Conservation (phyloP, 768 basidiomycete genomes). For the Termitomyces sp. region DNA sequence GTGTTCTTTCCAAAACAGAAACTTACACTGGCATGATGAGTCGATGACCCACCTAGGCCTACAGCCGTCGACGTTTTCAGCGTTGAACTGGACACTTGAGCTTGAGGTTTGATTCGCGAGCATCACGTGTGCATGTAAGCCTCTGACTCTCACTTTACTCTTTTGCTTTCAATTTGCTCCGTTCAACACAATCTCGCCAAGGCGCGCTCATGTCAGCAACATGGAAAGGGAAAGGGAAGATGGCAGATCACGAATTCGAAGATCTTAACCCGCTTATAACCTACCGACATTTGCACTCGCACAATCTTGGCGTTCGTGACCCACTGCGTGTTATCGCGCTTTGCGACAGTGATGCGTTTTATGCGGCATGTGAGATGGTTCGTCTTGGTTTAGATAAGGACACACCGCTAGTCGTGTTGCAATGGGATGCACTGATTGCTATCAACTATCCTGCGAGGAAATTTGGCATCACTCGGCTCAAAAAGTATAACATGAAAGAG, state of each 20-base stretch:
- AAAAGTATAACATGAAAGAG: conserved; percentile 57
- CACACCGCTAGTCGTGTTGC: conserved; percentile 74
- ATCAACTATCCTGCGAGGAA: conserved; percentile 93
- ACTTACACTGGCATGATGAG: too few relatives aligned
- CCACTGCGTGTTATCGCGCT: conserved; percentile 83
- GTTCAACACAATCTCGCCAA: background rate
- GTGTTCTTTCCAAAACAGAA: too few relatives aligned
- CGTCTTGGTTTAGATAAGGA: conserved; percentile 59
- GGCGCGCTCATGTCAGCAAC: background rate
- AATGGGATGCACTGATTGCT: conserved; percentile 89
- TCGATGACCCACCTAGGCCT: too few relatives aligned
- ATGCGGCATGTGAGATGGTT: conserved; percentile 82
- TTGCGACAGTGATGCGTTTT: conserved; percentile 87
- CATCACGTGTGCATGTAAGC: background rate
- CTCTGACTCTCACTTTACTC: too few relatives aligned
- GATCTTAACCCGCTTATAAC: conserved; percentile 68
- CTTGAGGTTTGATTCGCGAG: too few relatives aligned
- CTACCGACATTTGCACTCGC: conserved; percentile 71
- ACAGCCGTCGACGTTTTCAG: too few relatives aligned
- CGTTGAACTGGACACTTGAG: too few relatives aligned
- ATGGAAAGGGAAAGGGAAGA: conserved; percentile 58
- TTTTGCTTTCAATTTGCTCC: too few relatives aligned
- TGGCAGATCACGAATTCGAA: conserved; percentile 40
- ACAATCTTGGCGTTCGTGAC: conserved; percentile 64
- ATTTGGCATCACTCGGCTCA: conserved; percentile 92